These are phyloP conservation scores for Torulaspora maleeae DNA, from an alignment of 805 yeast genomes.

Conservation along the genomic window DNA sequence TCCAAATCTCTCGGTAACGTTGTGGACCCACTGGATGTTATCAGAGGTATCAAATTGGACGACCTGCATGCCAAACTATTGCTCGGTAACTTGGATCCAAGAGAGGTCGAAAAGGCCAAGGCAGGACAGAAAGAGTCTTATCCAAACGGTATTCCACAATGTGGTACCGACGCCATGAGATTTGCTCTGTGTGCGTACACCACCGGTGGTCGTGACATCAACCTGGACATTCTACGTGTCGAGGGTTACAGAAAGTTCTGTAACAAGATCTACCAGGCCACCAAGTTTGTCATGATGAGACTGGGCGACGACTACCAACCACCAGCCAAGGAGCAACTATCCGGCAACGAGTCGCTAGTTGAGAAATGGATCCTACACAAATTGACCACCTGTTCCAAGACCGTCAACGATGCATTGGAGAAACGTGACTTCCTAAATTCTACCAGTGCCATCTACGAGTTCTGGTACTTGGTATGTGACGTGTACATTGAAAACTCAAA, in stretches of 20 bases:
- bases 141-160: constrained; percentile 97
- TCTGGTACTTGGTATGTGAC: constrained; percentile 95
- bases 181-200: constrained; percentile 97
- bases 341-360: constrained; percentile 84
- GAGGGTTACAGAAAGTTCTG: constrained; percentile 99
- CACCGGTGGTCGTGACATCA: constrained; percentile 98
- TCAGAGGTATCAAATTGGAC: constrained; percentile 77
- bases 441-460: constrained; percentile 82
- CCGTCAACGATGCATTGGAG: constrained; percentile 63
- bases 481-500: constrained; percentile 98
- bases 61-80: constrained; percentile 71
- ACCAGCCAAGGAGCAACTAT: constrained; percentile 54
- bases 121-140: constrained; percentile 84
- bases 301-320: constrained; percentile 86
- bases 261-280: constrained; percentile 98
- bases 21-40: constrained; percentile 92
- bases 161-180: constrained; percentile 98
- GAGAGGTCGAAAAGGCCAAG: constrained; percentile 80
- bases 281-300: constrained; percentile 91
- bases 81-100: constrained; percentile 82
- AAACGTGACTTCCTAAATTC: constrained; percentile 84
- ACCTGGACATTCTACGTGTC: constrained; percentile 90
- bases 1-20: constrained; percentile 97
- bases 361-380: constrained; percentile 96
- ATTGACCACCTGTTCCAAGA: constrained; percentile 63